Conservation (phyloP, 2,329 filamentous ascomycete genomes). For the Penicillium corylophilum region DNA sequence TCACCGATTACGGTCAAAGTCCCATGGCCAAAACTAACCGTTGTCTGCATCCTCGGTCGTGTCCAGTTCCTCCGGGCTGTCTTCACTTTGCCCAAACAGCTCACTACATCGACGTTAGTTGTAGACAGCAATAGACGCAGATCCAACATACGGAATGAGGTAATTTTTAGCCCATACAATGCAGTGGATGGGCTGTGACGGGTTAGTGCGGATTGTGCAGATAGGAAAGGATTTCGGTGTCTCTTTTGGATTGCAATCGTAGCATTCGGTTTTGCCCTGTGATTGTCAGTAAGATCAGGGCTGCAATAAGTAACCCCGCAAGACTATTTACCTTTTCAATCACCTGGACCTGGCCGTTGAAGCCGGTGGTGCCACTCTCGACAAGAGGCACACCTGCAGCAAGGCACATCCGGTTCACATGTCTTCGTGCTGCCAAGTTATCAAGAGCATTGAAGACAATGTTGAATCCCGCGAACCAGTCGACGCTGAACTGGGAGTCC, state of each 20-base stretch:
- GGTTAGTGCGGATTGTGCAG: conserved; percentile 94
- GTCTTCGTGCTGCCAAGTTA: conserved; percentile 87
- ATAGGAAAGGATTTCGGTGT: conserved; percentile 91
- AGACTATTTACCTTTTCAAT: conserved; percentile 68
- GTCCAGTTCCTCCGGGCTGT: conserved; percentile 76
- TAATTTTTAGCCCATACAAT: conserved; percentile 99
- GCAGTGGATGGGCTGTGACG: conserved; percentile 94
- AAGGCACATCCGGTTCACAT: conserved; percentile 97
- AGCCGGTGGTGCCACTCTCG: conserved; percentile 95
- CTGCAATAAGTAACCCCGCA: not conserved
- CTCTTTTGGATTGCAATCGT: conserved; percentile 89
- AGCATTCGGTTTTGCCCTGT: conserved; percentile 82
- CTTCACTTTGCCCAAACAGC: conserved; percentile 88
- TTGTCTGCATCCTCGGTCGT: conserved; percentile 79
- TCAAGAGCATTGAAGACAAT: conserved; percentile 97
- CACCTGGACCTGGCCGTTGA: conserved; percentile 95
- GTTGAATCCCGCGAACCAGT: conserved; percentile 80
- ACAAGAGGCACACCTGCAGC: conserved; percentile 86
- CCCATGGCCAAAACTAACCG: conserved; percentile 43
- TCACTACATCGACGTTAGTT: conserved; percentile 53
- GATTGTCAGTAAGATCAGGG: conserved; percentile 9
- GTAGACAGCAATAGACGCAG: fast-evolving
- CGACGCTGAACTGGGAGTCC: conserved; percentile 77
- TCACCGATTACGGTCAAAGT: not conserved
- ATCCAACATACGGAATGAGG: conserved; percentile 63